phyloP scores from a whole-genome alignment of 495 filamentous ascomycete species.

The Trichoderma erinaceum region DNA sequence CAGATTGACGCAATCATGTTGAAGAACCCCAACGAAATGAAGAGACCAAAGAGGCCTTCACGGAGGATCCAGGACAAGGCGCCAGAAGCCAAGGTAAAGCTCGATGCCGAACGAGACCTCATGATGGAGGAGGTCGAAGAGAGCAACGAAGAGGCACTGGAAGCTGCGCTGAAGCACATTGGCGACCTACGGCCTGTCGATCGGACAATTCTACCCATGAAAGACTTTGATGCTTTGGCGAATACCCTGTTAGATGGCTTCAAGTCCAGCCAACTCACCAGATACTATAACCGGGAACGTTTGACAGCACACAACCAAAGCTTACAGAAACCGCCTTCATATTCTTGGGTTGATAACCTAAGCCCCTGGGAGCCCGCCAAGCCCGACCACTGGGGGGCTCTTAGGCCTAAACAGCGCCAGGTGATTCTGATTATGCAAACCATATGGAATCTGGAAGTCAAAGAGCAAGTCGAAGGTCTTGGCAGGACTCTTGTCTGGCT shows the following conservation, averaged over 20 bases:
- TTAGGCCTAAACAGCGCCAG: conserved; percentile 12
- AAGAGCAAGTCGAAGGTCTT: conserved; percentile 15
- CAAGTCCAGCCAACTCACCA: conserved; percentile 33
- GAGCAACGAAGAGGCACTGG: not conserved
- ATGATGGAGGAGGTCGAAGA: not conserved
- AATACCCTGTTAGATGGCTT: conserved; percentile 36
- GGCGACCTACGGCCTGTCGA: conserved; percentile 34
- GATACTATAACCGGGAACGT: conserved; percentile 25
- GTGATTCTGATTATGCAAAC: conserved; percentile 15
- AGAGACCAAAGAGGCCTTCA: not conserved
- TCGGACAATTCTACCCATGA: conserved; percentile 25
- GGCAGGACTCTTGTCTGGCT: conserved; percentile 1
- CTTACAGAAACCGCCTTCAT: conserved; percentile 13
- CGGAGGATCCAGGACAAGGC: not conserved
- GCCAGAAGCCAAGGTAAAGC: not conserved
- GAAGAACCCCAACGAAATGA: conserved; percentile 10
- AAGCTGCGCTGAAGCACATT: conserved; percentile 38
- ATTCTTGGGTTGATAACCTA: conserved; percentile 15
- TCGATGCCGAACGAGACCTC: not conserved
- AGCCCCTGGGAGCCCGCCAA: not conserved
- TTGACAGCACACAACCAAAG: not conserved
- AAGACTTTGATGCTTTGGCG: conserved; percentile 36
- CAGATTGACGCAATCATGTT: conserved; percentile 9
- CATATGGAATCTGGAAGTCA: not conserved
- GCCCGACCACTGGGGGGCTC: conserved; percentile 12